Evolutionary conservation across 169 alveolate species (phyloP).

Genomic region (Plasmodium reichenowi): DNA sequence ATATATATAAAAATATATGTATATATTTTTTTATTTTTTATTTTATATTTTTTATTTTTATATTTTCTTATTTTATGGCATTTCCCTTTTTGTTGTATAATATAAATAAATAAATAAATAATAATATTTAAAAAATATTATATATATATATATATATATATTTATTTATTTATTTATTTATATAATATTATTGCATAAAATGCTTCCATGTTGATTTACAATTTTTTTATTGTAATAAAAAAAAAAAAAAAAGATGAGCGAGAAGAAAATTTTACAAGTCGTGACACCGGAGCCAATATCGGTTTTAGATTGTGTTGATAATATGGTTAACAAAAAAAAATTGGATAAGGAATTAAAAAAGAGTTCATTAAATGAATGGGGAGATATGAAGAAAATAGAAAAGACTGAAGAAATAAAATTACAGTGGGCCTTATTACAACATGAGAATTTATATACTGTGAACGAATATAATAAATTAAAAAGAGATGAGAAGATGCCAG

Average conservation of each 20-base stretch:
- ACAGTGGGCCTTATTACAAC: conserved; percentile 73
- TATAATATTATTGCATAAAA: too few relatives aligned
- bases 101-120: too few relatives aligned
- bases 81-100: too few relatives aligned
- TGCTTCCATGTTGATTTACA: too few relatives aligned
- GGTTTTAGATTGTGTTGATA: conserved; percentile 56
- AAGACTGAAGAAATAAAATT: conserved; percentile 74
- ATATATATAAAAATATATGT: too few relatives aligned
- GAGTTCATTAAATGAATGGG: conserved; percentile 57
- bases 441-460: conserved; percentile 45
- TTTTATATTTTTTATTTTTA: too few relatives aligned
- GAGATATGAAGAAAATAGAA: conserved; percentile 48
- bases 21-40: too few relatives aligned
- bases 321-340: conserved; percentile 20
- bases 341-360: conserved; percentile 45
- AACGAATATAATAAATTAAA: conserved; percentile 61
- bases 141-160: too few relatives aligned
- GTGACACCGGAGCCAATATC: conserved; percentile 51
- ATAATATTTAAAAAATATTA: too few relatives aligned
- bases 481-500: conserved; percentile 75
- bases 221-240: too few relatives aligned
- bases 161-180: too few relatives aligned
- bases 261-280: conserved; percentile 3
- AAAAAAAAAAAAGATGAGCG: conserved; percentile 1
- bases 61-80: too few relatives aligned